Conservation (phyloP, 768 basidiomycete species). For the Termitomyces sp. region DNA sequence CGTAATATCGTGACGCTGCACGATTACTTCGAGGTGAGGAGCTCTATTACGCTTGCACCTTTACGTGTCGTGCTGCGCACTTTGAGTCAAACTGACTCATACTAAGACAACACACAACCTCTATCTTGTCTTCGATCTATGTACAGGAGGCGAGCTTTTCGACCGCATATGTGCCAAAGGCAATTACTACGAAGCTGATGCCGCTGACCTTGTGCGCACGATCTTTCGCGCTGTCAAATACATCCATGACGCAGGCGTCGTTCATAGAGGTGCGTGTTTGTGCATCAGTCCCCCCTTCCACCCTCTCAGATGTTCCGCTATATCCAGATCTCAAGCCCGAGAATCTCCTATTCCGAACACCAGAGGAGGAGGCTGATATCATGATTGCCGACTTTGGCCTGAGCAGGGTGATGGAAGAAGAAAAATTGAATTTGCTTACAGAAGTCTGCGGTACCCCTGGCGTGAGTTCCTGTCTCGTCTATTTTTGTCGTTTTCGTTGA, state of each 20-base stretch:
- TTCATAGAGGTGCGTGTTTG: constrained; percentile 66
- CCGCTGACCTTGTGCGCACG: constrained; percentile 80
- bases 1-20: constrained; percentile 88
- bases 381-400: constrained; percentile 98
- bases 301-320: not conserved
- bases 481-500: not conserved
- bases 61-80: not conserved
- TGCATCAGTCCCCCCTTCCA: not conserved
- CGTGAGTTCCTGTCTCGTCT: constrained; percentile 28
- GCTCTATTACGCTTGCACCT: not conserved
- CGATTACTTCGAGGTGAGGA: constrained; percentile 88
- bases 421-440: constrained; percentile 81
- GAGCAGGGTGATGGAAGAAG: constrained; percentile 85
- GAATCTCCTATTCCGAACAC: constrained; percentile 91
- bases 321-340: constrained; percentile 88
- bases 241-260: constrained; percentile 87
- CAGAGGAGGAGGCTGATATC: constrained; percentile 87
- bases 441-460: constrained; percentile 97
- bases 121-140: constrained; percentile 93
- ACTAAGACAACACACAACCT: constrained; percentile 82
- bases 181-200: constrained; percentile 94
- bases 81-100: constrained; percentile 1
- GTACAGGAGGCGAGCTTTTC: constrained; percentile 97
- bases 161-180: constrained; percentile 98
- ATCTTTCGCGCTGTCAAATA: constrained; percentile 87